Conservation (phyloP, 345 rosid genomes). For the Durio zibethinus region DNA sequence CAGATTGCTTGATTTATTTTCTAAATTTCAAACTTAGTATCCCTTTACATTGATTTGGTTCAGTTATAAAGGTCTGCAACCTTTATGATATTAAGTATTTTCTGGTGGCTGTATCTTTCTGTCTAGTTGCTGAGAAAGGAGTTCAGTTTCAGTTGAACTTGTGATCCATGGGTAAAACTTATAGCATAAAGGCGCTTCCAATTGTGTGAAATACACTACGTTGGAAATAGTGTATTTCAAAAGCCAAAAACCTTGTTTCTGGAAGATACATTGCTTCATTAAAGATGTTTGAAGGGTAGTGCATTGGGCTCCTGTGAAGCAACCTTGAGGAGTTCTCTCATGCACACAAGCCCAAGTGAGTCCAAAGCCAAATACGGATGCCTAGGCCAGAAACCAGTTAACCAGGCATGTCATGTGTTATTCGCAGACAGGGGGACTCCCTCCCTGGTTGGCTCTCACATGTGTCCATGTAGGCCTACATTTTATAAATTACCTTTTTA, state of each 20-base stretch:
- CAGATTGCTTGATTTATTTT: not conserved
- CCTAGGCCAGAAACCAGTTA: not conserved
- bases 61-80: not conserved
- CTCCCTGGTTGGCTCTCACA: no score
- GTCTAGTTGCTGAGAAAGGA: not conserved
- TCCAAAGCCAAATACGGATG: not conserved
- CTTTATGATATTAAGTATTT: not conserved
- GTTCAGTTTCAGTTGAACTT: not conserved
- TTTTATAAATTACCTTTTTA: no score
- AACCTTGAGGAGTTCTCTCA: not conserved
- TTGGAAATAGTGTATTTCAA: not conserved
- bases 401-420: not conserved
- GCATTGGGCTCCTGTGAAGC: not conserved
- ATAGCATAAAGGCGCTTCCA: not conserved
- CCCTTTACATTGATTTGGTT: not conserved
- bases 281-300: not conserved
- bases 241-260: not conserved
- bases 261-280: not conserved
- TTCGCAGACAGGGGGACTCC: no score
- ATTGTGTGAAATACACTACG: not conserved
- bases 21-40: not conserved
- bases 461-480: no score
- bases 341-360: not conserved
- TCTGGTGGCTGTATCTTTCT: not conserved
- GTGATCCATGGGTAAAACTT: not conserved